Percentiles rank a stretch among this genome's conserved stretches.
These are phyloP conservation scores for Aspergillus nanangensis DNA, from an alignment of 495 filamentous ascomycete species.

Conservation along the genomic window DNA sequence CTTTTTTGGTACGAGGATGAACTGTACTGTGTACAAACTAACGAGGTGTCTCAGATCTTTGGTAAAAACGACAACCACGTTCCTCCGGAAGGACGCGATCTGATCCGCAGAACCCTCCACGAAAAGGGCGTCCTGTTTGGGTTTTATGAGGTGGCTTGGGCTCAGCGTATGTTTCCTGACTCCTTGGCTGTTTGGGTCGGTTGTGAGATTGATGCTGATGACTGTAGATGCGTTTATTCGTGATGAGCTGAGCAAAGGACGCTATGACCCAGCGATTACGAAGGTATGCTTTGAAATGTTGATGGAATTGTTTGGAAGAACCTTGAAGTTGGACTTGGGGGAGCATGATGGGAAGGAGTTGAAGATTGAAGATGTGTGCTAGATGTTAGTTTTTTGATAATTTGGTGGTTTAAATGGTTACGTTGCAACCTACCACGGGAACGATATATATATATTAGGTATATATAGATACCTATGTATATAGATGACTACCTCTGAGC, in stretches of 20 bases:
- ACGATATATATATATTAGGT: too few relatives aligned
- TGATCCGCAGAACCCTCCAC: slow-evolving; percentile 80
- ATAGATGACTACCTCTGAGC: too few relatives aligned
- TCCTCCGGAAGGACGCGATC: slow-evolving; percentile 75
- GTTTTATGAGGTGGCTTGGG: slow-evolving; percentile 87
- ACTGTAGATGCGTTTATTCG: slow-evolving; percentile 78
- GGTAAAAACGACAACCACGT: slow-evolving; percentile 90
- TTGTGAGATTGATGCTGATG: not conserved
- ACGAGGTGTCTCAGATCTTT: slow-evolving; percentile 51
- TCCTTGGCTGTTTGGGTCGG: not conserved
- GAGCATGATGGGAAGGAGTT: slow-evolving; percentile 41
- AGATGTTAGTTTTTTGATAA: slow-evolving; percentile 13
- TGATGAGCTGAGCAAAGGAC: slow-evolving; percentile 90
- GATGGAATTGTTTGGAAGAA: slow-evolving; percentile 77
- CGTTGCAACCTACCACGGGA: too few relatives aligned
- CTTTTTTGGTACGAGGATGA: too few relatives aligned
- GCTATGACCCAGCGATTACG: slow-evolving; percentile 83
- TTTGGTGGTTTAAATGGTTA: too few relatives aligned
- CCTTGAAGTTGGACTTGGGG: slow-evolving; percentile 74
- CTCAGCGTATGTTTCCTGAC: slow-evolving; percentile 61
- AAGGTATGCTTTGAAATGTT: slow-evolving; percentile 92
- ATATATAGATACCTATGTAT: too few relatives aligned
- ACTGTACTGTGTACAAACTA: too few relatives aligned
- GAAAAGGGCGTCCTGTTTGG: slow-evolving; percentile 70
- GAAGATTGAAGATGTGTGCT: slow-evolving; percentile 58